phyloP scores from a whole-genome alignment of 116 monocot genomes.

The Posidonia oceanica region DNA sequence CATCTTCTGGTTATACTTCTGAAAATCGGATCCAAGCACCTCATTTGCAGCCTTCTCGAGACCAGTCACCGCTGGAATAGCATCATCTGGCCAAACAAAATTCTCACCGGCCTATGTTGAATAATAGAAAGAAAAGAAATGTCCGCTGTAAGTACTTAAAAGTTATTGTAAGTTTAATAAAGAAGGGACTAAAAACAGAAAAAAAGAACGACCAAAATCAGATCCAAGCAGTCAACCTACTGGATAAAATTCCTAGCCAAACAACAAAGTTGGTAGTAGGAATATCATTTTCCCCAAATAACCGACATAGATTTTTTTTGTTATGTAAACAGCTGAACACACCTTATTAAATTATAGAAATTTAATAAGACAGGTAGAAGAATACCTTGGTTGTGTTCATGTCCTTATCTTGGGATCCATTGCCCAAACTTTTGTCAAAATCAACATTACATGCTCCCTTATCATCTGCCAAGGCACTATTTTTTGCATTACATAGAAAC shows the following conservation, averaged over 20 bases:
- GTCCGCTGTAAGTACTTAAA: neutral
- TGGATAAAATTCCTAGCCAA: too few relatives aligned
- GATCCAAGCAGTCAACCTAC: too few relatives aligned
- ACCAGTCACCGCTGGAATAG: slow-evolving; percentile 45
- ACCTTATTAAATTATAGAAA: too few relatives aligned
- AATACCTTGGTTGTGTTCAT: slow-evolving; percentile 1
- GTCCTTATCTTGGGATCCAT: slow-evolving; percentile 13
- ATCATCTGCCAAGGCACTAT: slow-evolving; percentile 14
- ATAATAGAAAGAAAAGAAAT: neutral
- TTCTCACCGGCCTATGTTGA: neutral
- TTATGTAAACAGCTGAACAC: too few relatives aligned
- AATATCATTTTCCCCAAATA: too few relatives aligned
- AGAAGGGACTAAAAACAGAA: too few relatives aligned
- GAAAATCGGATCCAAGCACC: slow-evolving; percentile 62
- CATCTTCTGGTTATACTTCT: slow-evolving; percentile 94
- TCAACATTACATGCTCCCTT: slow-evolving; percentile 11
- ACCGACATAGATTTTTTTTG: too few relatives aligned
- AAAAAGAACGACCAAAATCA: too few relatives aligned
- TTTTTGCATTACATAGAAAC: slow-evolving; percentile 33
- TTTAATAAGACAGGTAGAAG: neutral
- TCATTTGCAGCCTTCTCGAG: slow-evolving; percentile 75
- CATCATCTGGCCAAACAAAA: slow-evolving; percentile 46
- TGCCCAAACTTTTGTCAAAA: neutral
- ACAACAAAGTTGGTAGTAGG: too few relatives aligned
- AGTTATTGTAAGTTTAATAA: too few relatives aligned